Conservation (phyloP, 805 yeast species). For the Candida adriatica region DNA sequence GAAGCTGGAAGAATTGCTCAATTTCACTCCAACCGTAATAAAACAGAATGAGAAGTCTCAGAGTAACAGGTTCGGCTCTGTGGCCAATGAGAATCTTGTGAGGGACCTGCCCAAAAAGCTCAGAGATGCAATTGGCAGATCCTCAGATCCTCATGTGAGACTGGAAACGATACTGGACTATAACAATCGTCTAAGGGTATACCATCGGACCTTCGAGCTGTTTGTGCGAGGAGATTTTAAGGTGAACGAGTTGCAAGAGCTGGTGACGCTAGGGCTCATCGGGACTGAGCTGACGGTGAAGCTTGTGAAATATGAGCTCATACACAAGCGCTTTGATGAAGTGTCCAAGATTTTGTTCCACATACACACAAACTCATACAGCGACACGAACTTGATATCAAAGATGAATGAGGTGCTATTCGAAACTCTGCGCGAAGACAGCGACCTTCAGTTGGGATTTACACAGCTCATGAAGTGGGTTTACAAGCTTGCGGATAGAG, state of each 20-base stretch:
- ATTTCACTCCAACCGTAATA: too few species aligned
- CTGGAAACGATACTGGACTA: slow-evolving; percentile 9
- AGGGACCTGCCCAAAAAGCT: slow-evolving; percentile 6
- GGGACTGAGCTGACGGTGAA: slow-evolving; percentile 9
- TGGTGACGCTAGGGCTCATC: slow-evolving; percentile 2
- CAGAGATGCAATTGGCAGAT: background rate
- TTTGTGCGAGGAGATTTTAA: slow-evolving; percentile 9
- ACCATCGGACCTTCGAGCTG: slow-evolving; percentile 5
- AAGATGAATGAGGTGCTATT: slow-evolving; percentile 8
- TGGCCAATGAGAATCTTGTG: slow-evolving; percentile 3
- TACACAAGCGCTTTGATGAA: slow-evolving; percentile 9
- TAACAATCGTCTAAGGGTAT: slow-evolving; percentile 9
- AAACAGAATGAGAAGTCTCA: too few species aligned
- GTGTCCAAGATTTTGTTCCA: slow-evolving; percentile 8
- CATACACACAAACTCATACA: slow-evolving; percentile 3
- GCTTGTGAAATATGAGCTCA: slow-evolving; percentile 7
- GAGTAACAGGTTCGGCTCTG: too few species aligned
- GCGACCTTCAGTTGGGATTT: slow-evolving; percentile 14
- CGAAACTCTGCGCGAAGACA: slow-evolving; percentile 6
- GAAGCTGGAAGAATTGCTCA: too few species aligned
- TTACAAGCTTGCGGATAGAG: slow-evolving; percentile 5
- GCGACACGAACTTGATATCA: slow-evolving; percentile 3
- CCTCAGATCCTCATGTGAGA: slow-evolving; percentile 17
- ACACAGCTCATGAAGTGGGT: slow-evolving; percentile 10
- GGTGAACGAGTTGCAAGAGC: slow-evolving; percentile 2